These are phyloP conservation scores for Paecilomyces variotii DNA, from an alignment of 2,329 filamentous ascomycete species.

Conservation along the genomic window DNA sequence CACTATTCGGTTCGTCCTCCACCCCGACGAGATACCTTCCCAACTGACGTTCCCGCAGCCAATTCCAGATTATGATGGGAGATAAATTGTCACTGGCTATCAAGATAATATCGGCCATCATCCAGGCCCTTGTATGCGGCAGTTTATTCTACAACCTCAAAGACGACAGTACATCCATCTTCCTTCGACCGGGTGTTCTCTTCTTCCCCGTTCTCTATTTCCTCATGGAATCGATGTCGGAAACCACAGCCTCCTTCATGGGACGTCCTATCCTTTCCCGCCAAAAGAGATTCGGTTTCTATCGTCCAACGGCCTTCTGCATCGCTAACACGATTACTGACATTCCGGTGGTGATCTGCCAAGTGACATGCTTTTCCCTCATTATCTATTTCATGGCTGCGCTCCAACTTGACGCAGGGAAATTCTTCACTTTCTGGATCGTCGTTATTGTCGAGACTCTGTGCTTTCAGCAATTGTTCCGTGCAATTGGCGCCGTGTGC, in stretches of 20 bases:
- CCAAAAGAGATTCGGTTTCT: conserved; percentile 61
- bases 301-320: conserved; percentile 51
- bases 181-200: conserved; percentile 50
- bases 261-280: conserved; percentile 59
- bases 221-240: conserved; percentile 50
- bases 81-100: conserved; percentile 42
- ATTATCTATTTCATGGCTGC: conserved; percentile 54
- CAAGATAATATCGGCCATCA: conserved; percentile 35
- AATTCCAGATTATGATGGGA: conserved; percentile 45
- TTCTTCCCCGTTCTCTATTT: conserved; percentile 57
- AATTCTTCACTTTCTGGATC: conserved; percentile 53
- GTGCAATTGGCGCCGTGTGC: conserved; percentile 39
- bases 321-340: conserved; percentile 50
- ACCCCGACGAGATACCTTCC: background rate
- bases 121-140: conserved; percentile 35
- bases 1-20: conserved; percentile 26
- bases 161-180: conserved; percentile 45
- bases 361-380: conserved; percentile 50
- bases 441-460: conserved; percentile 45
- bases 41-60: conserved; percentile 27
- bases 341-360: conserved; percentile 47
- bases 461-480: conserved; percentile 45
- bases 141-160: conserved; percentile 47
- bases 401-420: conserved; percentile 45
- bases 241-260: conserved; percentile 53